Percentiles rank a stretch among this genome's conserved stretches.
phyloP scores from a whole-genome alignment of 768 basidiomycete genomes.

The Naganishia friedmannii region DNA sequence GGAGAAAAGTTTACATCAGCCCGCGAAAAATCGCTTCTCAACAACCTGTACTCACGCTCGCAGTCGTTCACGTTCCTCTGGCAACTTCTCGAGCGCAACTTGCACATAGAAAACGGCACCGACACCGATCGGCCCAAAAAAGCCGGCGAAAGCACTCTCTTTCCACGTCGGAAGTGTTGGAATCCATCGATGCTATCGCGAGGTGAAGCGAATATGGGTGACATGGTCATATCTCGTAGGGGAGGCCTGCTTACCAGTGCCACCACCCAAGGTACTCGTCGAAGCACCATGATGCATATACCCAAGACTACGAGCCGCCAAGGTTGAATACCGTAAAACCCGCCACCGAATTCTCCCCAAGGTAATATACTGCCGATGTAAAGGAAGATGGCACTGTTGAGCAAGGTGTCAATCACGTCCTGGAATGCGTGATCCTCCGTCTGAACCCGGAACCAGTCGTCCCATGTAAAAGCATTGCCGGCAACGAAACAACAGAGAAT shows the following conservation, averaged over 20 bases:
- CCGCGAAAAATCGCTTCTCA: conserved; percentile 19
- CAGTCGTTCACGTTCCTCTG: conserved; percentile 46
- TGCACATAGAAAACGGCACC: conserved; percentile 51
- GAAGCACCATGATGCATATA: conserved; percentile 51
- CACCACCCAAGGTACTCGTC: conserved; percentile 53
- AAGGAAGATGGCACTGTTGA: conserved; percentile 36
- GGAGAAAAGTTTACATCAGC: neutral
- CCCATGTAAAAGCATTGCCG: conserved; percentile 42
- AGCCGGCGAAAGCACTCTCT: conserved; percentile 52
- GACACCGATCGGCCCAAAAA: conserved; percentile 51
- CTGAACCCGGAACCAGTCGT: conserved; percentile 50
- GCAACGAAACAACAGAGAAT: conserved; percentile 52
- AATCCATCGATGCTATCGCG: conserved; percentile 37
- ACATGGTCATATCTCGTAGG: neutral
- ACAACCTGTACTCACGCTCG: conserved; percentile 28
- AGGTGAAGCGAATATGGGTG: conserved; percentile 10
- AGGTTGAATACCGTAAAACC: conserved; percentile 42
- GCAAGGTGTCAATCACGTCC: conserved; percentile 51
- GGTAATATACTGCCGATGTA: conserved; percentile 50
- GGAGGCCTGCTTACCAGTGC: conserved; percentile 37
- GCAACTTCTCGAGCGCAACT: conserved; percentile 49
- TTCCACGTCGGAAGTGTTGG: conserved; percentile 45
- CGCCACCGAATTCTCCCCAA: conserved; percentile 43
- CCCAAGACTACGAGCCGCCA: conserved; percentile 53
- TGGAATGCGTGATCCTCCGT: conserved; percentile 50